Percentiles rank a stretch among this genome's conserved stretches.
phyloP scores from a whole-genome alignment of 2,329 filamentous ascomycete genomes.

The Fonsecaea pugnacius region DNA sequence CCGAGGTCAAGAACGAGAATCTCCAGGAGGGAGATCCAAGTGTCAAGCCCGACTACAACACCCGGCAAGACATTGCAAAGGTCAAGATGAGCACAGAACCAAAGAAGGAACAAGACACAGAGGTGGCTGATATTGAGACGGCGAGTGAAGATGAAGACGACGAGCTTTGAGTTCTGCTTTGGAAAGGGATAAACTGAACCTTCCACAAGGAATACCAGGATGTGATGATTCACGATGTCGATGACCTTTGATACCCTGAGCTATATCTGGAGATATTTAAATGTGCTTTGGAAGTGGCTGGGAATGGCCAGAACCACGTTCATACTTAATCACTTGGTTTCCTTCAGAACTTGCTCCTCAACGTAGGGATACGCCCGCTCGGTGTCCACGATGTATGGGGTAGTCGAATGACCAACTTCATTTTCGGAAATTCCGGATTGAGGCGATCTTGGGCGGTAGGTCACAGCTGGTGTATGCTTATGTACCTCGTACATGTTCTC shows the following conservation, averaged over 20 bases:
- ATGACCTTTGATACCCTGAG: constrained; percentile 1
- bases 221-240: constrained; percentile 1
- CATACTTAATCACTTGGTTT: background rate
- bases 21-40: background rate
- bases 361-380: background rate
- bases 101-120: background rate
- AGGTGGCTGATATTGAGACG: constrained; percentile 11
- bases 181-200: background rate
- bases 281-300: background rate
- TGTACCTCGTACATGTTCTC: too few species aligned
- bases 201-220: background rate
- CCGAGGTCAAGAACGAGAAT: constrained; percentile 18
- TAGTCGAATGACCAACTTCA: too few species aligned
- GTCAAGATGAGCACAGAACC: background rate
- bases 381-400: too few species aligned
- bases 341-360: background rate
- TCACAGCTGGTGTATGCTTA: too few species aligned
- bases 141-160: constrained; percentile 29
- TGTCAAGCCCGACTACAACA: background rate
- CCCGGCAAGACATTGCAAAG: background rate
- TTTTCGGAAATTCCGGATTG: too few species aligned
- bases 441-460: too few species aligned
- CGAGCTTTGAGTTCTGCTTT: constrained; percentile 20
- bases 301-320: background rate
- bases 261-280: background rate